Percentiles rank a stretch among this genome's conserved stretches.
Evolutionary conservation across 441 rosid species (phyloP).

Genomic region (Manihot esculenta): DNA sequence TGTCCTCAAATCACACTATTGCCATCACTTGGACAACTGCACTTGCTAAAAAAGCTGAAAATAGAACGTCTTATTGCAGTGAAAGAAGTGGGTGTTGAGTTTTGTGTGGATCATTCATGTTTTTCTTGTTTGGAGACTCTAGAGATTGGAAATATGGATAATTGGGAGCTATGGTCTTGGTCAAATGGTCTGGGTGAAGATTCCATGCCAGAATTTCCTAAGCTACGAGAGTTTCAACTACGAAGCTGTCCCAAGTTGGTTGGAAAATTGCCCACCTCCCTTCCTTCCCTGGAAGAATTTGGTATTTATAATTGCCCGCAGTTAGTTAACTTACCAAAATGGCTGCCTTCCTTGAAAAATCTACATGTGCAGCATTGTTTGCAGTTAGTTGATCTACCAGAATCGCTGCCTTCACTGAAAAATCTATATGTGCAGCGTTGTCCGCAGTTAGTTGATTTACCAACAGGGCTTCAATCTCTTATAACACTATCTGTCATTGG

Average conservation of each 20-base stretch:
- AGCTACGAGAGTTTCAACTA: neutral
- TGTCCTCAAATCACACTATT: neutral
- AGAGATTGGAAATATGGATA: neutral
- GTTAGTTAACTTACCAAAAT: neutral
- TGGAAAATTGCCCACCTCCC: neutral
- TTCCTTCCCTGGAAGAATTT: neutral
- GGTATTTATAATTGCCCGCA: neutral
- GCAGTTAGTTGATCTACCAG: too few species aligned
- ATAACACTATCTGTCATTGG: neutral
- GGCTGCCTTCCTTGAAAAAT: neutral
- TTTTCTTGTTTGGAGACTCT: conserved; percentile 9
- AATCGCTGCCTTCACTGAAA: too few species aligned
- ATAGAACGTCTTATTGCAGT: neutral
- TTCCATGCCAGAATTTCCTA: neutral
- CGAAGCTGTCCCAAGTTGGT: conserved; percentile 10
- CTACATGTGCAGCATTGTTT: neutral
- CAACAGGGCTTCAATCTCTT: too few species aligned
- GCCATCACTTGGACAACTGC: neutral
- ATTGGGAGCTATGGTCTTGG: conserved; percentile 15
- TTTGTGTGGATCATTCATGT: neutral
- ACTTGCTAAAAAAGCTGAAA: neutral
- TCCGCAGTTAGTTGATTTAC: too few species aligned
- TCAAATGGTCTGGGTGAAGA: neutral
- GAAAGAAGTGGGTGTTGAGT: neutral
- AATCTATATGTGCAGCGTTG: too few species aligned